These are phyloP conservation scores for Ormosia semicastrata DNA, from an alignment of 306 rosid genomes.

Conservation along the genomic window DNA sequence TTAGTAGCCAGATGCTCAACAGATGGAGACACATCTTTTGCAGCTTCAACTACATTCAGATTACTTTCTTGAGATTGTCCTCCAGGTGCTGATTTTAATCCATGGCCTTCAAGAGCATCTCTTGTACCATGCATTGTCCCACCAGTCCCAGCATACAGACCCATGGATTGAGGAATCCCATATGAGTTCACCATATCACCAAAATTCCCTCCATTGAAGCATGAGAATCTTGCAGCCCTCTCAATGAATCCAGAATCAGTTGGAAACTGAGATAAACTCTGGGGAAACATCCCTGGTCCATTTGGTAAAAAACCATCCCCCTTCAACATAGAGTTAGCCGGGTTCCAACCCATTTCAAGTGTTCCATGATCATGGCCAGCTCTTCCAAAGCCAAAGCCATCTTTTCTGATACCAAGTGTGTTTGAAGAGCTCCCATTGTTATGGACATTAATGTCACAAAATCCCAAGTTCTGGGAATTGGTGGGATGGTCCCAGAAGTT, in stretches of 20 bases:
- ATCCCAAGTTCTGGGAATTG: constrained; percentile 61
- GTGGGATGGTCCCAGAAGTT: constrained; percentile 62
- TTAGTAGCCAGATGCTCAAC: constrained; percentile 47
- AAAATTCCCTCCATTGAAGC: constrained; percentile 71
- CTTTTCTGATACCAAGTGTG: constrained; percentile 50
- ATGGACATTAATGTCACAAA: constrained; percentile 53
- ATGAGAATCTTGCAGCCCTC: constrained; percentile 84
- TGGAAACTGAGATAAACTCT: constrained; percentile 82
- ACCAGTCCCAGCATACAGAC: constrained; percentile 40
- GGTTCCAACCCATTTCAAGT: constrained; percentile 69
- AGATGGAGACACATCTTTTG: constrained; percentile 47
- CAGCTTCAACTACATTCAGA: constrained; percentile 50
- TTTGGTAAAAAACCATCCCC: constrained; percentile 53
- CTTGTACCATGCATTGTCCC: constrained; percentile 43
- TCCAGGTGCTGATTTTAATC: constrained; percentile 36
- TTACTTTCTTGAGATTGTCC: constrained; percentile 49
- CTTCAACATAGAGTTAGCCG: constrained; percentile 49
- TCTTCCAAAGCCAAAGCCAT: constrained; percentile 47
- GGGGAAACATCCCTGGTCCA: constrained; percentile 55
- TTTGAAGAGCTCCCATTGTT: constrained; percentile 46
- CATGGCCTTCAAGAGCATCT: constrained; percentile 51
- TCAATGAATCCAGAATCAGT: constrained; percentile 87
- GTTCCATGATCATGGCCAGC: constrained; percentile 52
- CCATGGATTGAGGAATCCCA: constrained; percentile 55
- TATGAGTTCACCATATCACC: constrained; percentile 57